A percentile compares a stretch with the other conserved stretches of the same genome.
phyloP scores from a whole-genome alignment of 106 monocot genomes.

The Dendrobium huoshanense region DNA sequence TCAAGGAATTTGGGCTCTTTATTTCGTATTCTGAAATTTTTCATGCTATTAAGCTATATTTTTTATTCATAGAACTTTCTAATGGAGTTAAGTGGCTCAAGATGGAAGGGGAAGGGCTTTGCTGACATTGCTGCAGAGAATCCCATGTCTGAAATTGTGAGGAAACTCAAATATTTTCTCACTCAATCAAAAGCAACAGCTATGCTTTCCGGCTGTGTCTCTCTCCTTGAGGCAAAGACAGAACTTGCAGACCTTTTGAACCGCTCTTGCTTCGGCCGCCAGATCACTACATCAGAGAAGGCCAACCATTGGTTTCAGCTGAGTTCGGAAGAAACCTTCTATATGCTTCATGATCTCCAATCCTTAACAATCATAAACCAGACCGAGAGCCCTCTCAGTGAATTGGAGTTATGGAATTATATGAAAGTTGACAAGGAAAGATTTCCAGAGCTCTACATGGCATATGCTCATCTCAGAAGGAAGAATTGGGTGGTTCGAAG shows the following conservation, averaged over 20 bases:
- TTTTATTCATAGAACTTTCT: too few relatives aligned
- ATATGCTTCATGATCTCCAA: constrained; percentile 37
- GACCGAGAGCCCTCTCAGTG: constrained; percentile 7
- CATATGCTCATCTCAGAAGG: constrained; percentile 53
- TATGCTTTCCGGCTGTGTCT: constrained; percentile 16
- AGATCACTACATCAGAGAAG: constrained; percentile 22
- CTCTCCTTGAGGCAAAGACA: constrained; percentile 21
- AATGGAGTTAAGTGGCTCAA: constrained; percentile 38
- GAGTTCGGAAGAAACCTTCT: constrained; percentile 65
- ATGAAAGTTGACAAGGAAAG: constrained; percentile 9
- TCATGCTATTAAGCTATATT: too few relatives aligned
- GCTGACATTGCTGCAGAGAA: constrained; percentile 34
- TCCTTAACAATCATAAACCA: constrained; percentile 28
- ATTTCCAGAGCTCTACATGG: constrained; percentile 51
- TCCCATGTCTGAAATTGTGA: constrained; percentile 59
- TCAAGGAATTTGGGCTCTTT: too few relatives aligned
- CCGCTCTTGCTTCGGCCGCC: constrained; percentile 48
- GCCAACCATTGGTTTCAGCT: constrained; percentile 53
- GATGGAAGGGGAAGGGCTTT: constrained; percentile 83
- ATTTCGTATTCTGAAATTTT: too few relatives aligned
- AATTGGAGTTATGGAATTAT: constrained; percentile 38
- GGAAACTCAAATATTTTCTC: constrained; percentile 32
- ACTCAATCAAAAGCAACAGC: constrained; percentile 20
- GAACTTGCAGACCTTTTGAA: constrained; percentile 36
- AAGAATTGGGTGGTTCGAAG: constrained; percentile 79